These are phyloP conservation scores for Bryum argenteum DNA, from an alignment of 225 moss, liverwort and hornwort genomes.

Conservation along the genomic window DNA sequence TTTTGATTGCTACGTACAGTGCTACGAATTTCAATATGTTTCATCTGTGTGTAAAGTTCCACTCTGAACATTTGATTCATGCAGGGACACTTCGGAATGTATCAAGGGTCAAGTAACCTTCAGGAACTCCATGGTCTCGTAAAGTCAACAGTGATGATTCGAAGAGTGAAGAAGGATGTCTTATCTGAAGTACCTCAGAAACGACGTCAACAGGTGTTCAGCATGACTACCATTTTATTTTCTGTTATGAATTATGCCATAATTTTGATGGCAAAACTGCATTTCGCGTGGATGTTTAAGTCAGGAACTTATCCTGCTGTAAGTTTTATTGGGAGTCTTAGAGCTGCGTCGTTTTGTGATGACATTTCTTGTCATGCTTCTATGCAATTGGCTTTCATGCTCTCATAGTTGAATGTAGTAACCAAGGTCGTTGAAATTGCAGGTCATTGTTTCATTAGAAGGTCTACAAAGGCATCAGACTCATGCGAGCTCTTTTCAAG, in stretches of 20 bases:
- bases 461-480: conserved; percentile 71
- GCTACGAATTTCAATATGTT: background rate
- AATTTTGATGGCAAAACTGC: conserved; percentile 5
- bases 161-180: conserved; percentile 92
- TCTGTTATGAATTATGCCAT: conserved; percentile 11
- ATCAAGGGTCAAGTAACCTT: conserved; percentile 94
- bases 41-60: conserved; percentile 16
- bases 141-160: conserved; percentile 98
- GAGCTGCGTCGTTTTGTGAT: conserved; percentile 9
- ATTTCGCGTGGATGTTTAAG: conserved; percentile 16
- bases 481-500: conserved; percentile 70
- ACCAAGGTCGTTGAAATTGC: conserved; percentile 28
- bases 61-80: conserved; percentile 21
- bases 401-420: conserved; percentile 17
- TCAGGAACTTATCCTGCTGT: background rate
- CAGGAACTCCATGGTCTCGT: conserved; percentile 95
- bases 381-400: no score
- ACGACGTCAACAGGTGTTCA: conserved; percentile 93
- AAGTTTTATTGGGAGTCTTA: conserved; percentile 1
- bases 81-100: conserved; percentile 89
- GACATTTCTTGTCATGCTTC: background rate
- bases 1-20: conserved; percentile 10
- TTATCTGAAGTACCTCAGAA: conserved; percentile 87
- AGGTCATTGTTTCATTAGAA: conserved; percentile 88
- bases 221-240: conserved; percentile 7